A percentile compares a stretch with the other conserved stretches of the same genome.
Evolutionary conservation across 2,329 filamentous ascomycete genomes (phyloP).

Genomic region (Aspergillus latus): DNA sequence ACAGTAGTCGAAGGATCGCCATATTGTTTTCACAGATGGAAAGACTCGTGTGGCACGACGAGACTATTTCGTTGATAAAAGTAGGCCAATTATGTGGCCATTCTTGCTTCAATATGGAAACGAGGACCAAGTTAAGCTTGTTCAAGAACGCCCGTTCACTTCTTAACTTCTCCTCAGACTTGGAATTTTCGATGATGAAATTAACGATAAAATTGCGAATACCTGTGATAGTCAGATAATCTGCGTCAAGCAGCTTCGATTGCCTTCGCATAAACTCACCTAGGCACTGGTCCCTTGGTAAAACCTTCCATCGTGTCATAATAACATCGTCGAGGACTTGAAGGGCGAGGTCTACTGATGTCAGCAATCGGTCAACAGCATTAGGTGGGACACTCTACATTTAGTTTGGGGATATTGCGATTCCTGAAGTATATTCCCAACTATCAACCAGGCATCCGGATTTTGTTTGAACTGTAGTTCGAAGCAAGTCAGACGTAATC

Average conservation of each 20-base stretch:
- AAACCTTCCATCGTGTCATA: slow-evolving; percentile 97
- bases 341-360: slow-evolving; percentile 72
- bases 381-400: slow-evolving; percentile 58
- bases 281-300: slow-evolving; percentile 93
- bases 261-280: slow-evolving; percentile 53
- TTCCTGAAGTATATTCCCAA: slow-evolving; percentile 94
- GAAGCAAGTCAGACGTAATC: slow-evolving; percentile 16
- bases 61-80: slow-evolving; percentile 99
- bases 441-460: slow-evolving; percentile 94
- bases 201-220: slow-evolving; percentile 99
- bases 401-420: slow-evolving; percentile 94
- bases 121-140: slow-evolving; percentile 96
- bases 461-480: slow-evolving; percentile 89
- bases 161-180: slow-evolving; percentile 82
- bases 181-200: slow-evolving; percentile 94
- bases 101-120: slow-evolving; percentile 97
- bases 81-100: slow-evolving; percentile 99
- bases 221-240: slow-evolving; percentile 53
- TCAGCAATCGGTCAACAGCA: slow-evolving; percentile 33
- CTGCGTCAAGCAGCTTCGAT: background rate
- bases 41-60: slow-evolving; percentile 89
- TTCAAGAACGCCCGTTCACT: slow-evolving; percentile 87
- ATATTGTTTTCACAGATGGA: slow-evolving; percentile 99
- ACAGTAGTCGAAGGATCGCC: slow-evolving; percentile 91
- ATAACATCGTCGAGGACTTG: slow-evolving; percentile 98